These are phyloP conservation scores for Pichia gijzeniarum DNA, from an alignment of 805 yeast genomes.

Conservation along the genomic window DNA sequence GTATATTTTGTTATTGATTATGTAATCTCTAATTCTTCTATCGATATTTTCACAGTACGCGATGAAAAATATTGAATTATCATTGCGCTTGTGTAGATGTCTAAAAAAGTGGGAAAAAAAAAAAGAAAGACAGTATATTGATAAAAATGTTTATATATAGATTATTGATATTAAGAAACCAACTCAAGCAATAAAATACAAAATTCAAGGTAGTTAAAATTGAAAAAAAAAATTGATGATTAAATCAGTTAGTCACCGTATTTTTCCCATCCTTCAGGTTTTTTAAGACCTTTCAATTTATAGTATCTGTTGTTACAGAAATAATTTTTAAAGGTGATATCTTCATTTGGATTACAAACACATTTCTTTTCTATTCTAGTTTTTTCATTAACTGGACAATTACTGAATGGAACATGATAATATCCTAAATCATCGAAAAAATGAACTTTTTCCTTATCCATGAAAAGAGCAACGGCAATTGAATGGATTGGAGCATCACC, in stretches of 20 bases:
- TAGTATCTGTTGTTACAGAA: slow-evolving; percentile 65
- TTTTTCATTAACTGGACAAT: slow-evolving; percentile 66
- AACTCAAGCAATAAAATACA: background rate
- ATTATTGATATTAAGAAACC: background rate
- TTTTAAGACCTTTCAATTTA: slow-evolving; percentile 46
- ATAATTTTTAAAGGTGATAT: slow-evolving; percentile 71
- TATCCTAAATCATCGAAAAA: slow-evolving; percentile 84
- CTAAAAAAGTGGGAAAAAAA: too few species aligned
- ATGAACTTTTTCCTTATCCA: slow-evolving; percentile 65
- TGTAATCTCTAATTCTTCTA: too few species aligned
- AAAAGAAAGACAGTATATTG: too few species aligned
- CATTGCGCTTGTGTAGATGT: too few species aligned
- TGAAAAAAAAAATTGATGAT: background rate
- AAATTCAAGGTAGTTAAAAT: background rate
- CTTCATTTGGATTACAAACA: slow-evolving; percentile 64
- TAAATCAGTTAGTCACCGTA: slow-evolving; percentile 33
- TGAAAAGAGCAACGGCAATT: slow-evolving; percentile 74
- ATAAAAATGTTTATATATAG: too few species aligned
- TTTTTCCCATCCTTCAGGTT: slow-evolving; percentile 68
- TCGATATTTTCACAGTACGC: too few species aligned
- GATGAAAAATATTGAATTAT: too few species aligned
- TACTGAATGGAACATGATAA: slow-evolving; percentile 73
- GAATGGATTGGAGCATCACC: slow-evolving; percentile 94
- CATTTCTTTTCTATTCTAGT: slow-evolving; percentile 59
- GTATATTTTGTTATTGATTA: too few species aligned